These are phyloP conservation scores for Arabidopsis suecica DNA, from an alignment of 345 rosid species.

Conservation along the genomic window DNA sequence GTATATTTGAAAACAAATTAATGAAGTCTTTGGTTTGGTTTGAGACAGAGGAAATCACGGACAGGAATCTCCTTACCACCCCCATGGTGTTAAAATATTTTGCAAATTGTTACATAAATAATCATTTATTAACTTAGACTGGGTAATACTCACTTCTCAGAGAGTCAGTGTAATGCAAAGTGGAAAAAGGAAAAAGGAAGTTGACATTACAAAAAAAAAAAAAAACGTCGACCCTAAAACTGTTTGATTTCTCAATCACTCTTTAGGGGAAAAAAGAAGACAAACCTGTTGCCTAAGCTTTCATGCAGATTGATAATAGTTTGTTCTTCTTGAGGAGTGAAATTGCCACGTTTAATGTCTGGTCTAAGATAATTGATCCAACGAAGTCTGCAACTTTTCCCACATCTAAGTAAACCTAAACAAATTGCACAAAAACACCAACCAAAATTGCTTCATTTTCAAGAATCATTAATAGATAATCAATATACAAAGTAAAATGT, in stretches of 20 bases:
- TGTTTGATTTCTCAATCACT: not conserved
- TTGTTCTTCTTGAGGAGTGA: conserved; percentile 73
- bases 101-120: conserved; percentile 8
- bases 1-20: not conserved
- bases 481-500: not conserved
- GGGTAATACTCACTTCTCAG: too few relatives aligned
- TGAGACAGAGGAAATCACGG: conserved; percentile 35
- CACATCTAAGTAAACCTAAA: conserved; percentile 76
- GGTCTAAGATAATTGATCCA: conserved; percentile 86
- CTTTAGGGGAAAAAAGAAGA: not conserved
- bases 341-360: conserved; percentile 82
- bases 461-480: not conserved
- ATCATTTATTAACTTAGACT: not conserved
- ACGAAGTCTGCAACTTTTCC: conserved; percentile 85
- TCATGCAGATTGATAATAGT: conserved; percentile 67
- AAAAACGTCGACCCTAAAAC: not conserved
- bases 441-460: not conserved
- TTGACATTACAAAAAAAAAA: not conserved
- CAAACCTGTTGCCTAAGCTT: conserved; percentile 66
- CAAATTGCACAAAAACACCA: not conserved
- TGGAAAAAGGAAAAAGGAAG: not conserved
- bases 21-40: not conserved
- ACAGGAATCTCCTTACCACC: conserved; percentile 25
- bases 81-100: conserved; percentile 9
- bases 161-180: not conserved